Evolutionary conservation across 78 protist species (phyloP).

Genomic region (Tieghemostelium lacteum): DNA sequence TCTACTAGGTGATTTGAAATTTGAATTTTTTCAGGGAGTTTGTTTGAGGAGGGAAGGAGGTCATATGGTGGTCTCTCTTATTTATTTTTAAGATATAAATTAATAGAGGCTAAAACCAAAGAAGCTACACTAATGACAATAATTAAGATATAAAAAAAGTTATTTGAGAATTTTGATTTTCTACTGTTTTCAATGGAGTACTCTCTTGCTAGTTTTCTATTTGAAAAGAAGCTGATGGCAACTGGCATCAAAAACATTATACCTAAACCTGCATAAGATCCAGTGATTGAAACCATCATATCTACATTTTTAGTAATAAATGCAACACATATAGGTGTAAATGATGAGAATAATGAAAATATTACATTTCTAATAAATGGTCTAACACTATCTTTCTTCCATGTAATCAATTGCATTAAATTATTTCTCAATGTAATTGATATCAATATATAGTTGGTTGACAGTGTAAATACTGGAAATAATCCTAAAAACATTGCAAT

Average conservation of each 20-base stretch:
- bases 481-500: constrained; percentile 72
- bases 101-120: constrained; percentile 22
- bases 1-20: too few species aligned
- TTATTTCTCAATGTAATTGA: constrained; percentile 85
- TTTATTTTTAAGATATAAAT: background rate
- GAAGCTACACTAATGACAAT: constrained; percentile 27
- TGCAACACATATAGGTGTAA: constrained; percentile 72
- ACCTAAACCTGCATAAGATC: constrained; percentile 82
- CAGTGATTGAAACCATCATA: constrained; percentile 75
- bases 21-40: too few species aligned
- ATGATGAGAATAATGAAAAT: constrained; percentile 43
- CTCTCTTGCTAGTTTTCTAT: background rate
- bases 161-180: constrained; percentile 28
- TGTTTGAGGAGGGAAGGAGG: too few species aligned
- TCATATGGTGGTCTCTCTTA: too few species aligned
- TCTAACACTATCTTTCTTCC: constrained; percentile 17
- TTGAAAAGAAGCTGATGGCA: constrained; percentile 55
- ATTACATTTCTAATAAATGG: constrained; percentile 8
- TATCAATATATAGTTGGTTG: constrained; percentile 87
- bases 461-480: constrained; percentile 85
- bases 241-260: constrained; percentile 86
- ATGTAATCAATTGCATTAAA: constrained; percentile 48
- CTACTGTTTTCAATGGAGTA: constrained; percentile 12
- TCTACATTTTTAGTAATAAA: constrained; percentile 41
- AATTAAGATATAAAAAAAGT: constrained; percentile 21